Evolutionary conservation across 495 filamentous ascomycete species (phyloP).

Genomic region (Penicillium parvum): DNA sequence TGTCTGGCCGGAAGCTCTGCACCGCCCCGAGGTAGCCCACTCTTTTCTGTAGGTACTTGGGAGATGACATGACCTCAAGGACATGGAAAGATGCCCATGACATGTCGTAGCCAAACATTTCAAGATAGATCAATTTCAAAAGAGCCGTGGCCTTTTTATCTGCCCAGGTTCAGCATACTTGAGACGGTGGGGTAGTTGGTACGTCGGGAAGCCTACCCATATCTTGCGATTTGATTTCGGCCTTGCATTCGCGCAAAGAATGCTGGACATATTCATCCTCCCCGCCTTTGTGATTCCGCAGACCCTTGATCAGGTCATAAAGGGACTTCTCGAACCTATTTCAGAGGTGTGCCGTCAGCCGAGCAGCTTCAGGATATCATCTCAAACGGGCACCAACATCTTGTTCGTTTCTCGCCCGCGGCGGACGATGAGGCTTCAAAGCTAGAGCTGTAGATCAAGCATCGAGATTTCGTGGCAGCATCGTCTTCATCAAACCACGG

Average conservation of each 20-base stretch:
- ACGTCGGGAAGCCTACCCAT: slow-evolving; percentile 56
- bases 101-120: slow-evolving; percentile 99
- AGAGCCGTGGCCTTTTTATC: slow-evolving; percentile 95
- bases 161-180: slow-evolving; percentile 33
- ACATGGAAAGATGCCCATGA: slow-evolving; percentile 99
- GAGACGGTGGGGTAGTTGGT: neutral
- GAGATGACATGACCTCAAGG: slow-evolving; percentile 94
- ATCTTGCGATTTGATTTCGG: slow-evolving; percentile 84
- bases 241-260: slow-evolving; percentile 87
- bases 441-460: too few species aligned
- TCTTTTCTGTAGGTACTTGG: slow-evolving; percentile 90
- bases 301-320: slow-evolving; percentile 95
- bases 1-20: slow-evolving; percentile 92
- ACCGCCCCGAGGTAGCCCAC: slow-evolving; percentile 95
- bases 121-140: slow-evolving; percentile 90
- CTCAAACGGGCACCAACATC: slow-evolving; percentile 1
- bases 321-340: slow-evolving; percentile 99
- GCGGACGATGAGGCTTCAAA: too few species aligned
- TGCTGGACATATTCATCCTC: slow-evolving; percentile 92
- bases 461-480: too few species aligned
- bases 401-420: neutral
- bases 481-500: too few species aligned
- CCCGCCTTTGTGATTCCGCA: slow-evolving; percentile 87
- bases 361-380: neutral
- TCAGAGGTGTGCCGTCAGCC: slow-evolving; percentile 3